Evolutionary conservation across 192 early-diverging fungal species (phyloP).

Genomic region (Neocallimastix lanati): DNA sequence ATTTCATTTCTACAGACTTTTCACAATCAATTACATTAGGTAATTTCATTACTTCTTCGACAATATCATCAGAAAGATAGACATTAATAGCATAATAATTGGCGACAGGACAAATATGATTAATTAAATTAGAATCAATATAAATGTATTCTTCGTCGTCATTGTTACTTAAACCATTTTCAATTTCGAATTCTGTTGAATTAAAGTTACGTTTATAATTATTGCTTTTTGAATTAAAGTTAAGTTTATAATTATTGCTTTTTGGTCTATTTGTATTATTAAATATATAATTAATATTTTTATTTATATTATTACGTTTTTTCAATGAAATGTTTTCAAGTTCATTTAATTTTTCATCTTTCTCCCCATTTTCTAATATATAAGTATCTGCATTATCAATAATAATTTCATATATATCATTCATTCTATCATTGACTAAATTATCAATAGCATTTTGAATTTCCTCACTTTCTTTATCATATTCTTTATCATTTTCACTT

Average conservation of each 20-base stretch:
- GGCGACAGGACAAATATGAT: background rate
- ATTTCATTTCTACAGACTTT: background rate
- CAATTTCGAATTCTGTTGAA: too few relatives aligned
- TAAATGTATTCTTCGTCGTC: background rate
- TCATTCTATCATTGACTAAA: too few relatives aligned
- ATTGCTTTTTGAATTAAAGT: too few relatives aligned
- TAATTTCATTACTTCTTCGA: background rate
- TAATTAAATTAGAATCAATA: background rate
- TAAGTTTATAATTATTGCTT: too few relatives aligned
- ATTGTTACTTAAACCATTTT: too few relatives aligned
- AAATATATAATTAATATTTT: too few relatives aligned
- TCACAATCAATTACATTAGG: background rate
- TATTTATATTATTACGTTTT: background rate
- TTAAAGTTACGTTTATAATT: too few relatives aligned
- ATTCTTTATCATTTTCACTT: too few relatives aligned
- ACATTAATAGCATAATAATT: background rate
- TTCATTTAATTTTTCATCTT: background rate
- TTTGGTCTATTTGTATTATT: too few relatives aligned
- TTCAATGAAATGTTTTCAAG: background rate
- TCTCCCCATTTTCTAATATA: background rate
- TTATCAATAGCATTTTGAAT: too few relatives aligned
- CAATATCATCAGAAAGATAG: background rate
- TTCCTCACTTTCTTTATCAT: too few relatives aligned
- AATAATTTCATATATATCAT: too few relatives aligned
- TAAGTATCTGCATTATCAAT: background rate